These are phyloP conservation scores for Hypomyces perniciosus DNA, from an alignment of 2,329 filamentous ascomycete species.

Conservation along the genomic window DNA sequence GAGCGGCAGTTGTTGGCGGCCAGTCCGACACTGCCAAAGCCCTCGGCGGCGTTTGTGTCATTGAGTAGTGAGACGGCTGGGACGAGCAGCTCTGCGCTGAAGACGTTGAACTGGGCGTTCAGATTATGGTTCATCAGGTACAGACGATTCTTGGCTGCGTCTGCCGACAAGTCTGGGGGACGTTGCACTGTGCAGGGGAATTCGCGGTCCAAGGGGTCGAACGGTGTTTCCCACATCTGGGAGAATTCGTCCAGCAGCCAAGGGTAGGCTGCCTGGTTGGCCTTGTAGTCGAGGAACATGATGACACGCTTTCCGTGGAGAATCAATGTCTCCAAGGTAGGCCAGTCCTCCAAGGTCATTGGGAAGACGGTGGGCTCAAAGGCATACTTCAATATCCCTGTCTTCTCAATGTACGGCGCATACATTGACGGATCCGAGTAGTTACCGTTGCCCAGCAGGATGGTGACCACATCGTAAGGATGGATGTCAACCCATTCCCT, in stretches of 20 bases:
- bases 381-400: conserved; percentile 66
- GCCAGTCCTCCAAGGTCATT: conserved; percentile 73
- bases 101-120: conserved; percentile 68
- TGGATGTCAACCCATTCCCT: conserved; percentile 66
- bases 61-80: conserved; percentile 66
- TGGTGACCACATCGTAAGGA: conserved; percentile 82
- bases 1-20: conserved; percentile 56
- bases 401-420: conserved; percentile 59
- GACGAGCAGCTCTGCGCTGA: conserved; percentile 58
- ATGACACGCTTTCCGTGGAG: conserved; percentile 63
- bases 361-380: conserved; percentile 67
- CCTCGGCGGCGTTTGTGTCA: conserved; percentile 61
- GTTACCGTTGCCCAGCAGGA: conserved; percentile 80
- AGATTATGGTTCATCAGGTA: conserved; percentile 91
- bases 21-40: conserved; percentile 59
- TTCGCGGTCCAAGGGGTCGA: conserved; percentile 56
- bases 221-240: conserved; percentile 87
- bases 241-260: conserved; percentile 85
- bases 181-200: conserved; percentile 79
- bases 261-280: conserved; percentile 70
- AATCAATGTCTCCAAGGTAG: conserved; percentile 73
- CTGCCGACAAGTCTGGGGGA: conserved; percentile 56
- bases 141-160: conserved; percentile 55
- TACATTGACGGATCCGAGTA: conserved; percentile 61
- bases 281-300: conserved; percentile 79